These are phyloP conservation scores for Tricharina praecox DNA, from an alignment of 495 filamentous ascomycete genomes.

Conservation along the genomic window DNA sequence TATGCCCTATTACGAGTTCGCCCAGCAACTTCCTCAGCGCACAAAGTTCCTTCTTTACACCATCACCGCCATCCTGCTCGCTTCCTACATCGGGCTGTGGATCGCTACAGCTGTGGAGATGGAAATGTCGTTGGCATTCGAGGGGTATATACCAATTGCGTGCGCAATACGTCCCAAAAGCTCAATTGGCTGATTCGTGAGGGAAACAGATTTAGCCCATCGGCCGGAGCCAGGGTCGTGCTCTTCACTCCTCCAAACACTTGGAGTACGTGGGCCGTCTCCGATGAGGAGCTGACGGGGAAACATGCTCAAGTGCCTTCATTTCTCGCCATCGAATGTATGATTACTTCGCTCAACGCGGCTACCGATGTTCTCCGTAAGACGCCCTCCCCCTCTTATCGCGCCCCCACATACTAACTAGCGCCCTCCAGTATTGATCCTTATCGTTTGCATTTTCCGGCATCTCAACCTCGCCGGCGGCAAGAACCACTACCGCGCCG, in stretches of 20 bases:
- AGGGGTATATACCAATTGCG: background rate
- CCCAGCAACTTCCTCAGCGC: background rate
- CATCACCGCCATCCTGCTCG: background rate
- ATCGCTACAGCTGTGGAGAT: background rate
- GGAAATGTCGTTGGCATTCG: background rate
- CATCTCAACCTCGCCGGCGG: slow-evolving; percentile 5
- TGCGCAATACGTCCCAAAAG: background rate
- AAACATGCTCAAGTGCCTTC: background rate
- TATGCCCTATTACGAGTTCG: slow-evolving; percentile 4
- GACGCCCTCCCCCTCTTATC: no score
- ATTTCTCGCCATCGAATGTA: background rate
- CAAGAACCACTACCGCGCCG: background rate
- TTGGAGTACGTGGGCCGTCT: slow-evolving; percentile 2
- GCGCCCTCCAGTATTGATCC: background rate
- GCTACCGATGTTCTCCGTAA: slow-evolving; percentile 3
- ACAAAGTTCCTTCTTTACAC: background rate
- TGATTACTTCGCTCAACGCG: slow-evolving; percentile 5
- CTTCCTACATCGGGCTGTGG: slow-evolving; percentile 1
- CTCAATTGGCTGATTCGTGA: background rate
- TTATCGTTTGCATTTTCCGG: slow-evolving; percentile 6
- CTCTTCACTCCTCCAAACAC: slow-evolving; percentile 9
- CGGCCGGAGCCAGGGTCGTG: slow-evolving; percentile 3
- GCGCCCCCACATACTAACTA: no score
- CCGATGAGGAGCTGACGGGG: background rate
- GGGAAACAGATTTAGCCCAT: slow-evolving; percentile 3